A percentile compares a stretch with the other conserved stretches of the same genome.
Evolutionary conservation across 441 rosid genomes (phyloP).

Genomic region (Gossypium gossypioides): DNA sequence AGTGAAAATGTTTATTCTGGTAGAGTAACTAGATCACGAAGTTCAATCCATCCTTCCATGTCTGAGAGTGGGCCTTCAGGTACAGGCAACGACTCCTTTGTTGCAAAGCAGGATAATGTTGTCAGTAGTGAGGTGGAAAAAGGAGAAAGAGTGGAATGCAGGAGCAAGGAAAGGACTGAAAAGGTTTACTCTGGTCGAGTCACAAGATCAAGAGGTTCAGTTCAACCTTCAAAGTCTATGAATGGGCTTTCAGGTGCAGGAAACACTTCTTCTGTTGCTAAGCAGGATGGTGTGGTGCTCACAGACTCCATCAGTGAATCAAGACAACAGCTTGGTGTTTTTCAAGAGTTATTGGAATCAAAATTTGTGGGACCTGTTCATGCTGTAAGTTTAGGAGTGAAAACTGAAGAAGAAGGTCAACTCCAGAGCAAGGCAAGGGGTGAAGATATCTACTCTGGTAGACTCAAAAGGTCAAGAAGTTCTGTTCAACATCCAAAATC

Average conservation of each 20-base stretch:
- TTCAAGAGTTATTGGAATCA: background rate
- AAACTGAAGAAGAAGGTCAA: conserved; percentile 17
- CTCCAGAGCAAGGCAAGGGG: conserved; percentile 24
- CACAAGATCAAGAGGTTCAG: conserved; percentile 31
- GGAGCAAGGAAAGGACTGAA: conserved; percentile 17
- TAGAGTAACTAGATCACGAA: background rate
- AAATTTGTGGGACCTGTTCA: background rate
- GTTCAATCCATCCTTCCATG: background rate
- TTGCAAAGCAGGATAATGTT: conserved; percentile 14
- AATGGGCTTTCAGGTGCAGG: conserved; percentile 23
- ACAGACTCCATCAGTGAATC: conserved; percentile 17
- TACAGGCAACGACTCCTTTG: background rate
- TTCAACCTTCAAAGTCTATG: conserved; percentile 17
- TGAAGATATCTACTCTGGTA: conserved; percentile 23
- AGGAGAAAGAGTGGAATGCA: conserved; percentile 17
- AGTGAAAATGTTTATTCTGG: background rate
- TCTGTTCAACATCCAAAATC: conserved; percentile 20
- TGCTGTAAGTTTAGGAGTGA: background rate
- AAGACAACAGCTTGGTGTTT: background rate
- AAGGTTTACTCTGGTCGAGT: conserved; percentile 24
- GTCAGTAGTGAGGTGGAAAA: conserved; percentile 19
- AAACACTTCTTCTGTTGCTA: conserved; percentile 22
- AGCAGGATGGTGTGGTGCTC: conserved; percentile 22
- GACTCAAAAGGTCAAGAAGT: conserved; percentile 33
- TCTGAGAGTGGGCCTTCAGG: background rate